Evolutionary conservation across 768 basidiomycete genomes (phyloP), one percentile per base, ranked within the genome.

Genomic region (Thelephora aurantiotincta): DNA sequence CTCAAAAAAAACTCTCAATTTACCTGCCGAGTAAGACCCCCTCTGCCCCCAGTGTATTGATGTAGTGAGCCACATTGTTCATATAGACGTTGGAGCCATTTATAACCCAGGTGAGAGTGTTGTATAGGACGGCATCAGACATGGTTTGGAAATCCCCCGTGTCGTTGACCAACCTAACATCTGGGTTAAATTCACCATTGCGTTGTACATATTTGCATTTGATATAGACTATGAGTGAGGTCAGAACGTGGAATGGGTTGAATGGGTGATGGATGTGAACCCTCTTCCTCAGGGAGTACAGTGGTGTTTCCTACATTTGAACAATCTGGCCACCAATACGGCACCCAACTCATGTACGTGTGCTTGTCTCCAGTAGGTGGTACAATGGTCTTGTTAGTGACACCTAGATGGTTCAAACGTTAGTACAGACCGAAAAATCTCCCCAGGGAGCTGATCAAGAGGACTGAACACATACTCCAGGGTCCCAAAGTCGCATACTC

Each of bases 331-430:
- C 80, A 80, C 60, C 66, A 73, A 50, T 81, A 82, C 35, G 80
- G 79, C 12, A 78, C 74, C 74, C 76, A 80, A 57, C 78, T 80
- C 71, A 81, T 68, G 56, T 78, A 82, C 55, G 80, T 78, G 51
- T 78, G 74, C 33, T 66, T 66, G 55, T 77, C 64, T 1, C 74
- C 74, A 16, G 71, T 69, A 2, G 75, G 75, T 1, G 77, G 67
- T 4, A 61, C 57, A 26, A 70, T 64, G 14, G 65, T 55, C 55
- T 75, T 76, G 53, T 61, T 62, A 43, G 65, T 72, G 14, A 78
- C 78, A 46, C 64, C 76, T 77, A 18, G 38, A 41, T 18, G 50
- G 22, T 45, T 18, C 18, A 20, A 6, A 37, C 1, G 12, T 11
- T 35, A 18, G 33, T 3, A 45, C 20, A 7, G 16, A 13, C 50